Evolutionary conservation across 352 stramenopile genomes (phyloP).

Genomic region (Phytophthora colocasiae): DNA sequence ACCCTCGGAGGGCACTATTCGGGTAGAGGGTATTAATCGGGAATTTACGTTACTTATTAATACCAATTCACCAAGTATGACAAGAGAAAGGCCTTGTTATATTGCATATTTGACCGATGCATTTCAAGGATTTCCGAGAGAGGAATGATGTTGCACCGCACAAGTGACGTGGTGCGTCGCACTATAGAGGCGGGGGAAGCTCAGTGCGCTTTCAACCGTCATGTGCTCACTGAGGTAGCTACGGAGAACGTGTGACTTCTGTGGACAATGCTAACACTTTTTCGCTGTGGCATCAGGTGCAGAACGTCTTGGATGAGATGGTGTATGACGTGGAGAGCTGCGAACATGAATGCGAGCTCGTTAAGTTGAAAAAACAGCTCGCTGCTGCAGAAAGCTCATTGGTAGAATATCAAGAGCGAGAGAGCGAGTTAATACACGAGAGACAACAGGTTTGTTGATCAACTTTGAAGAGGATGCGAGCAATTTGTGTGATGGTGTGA

Average conservation of each 20-base stretch:
- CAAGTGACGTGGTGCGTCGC: constrained; percentile 39
- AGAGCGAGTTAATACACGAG: constrained; percentile 67
- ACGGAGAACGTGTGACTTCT: too few species aligned
- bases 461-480: not conserved
- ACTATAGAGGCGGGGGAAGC: constrained; percentile 56
- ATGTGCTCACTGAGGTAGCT: constrained; percentile 55
- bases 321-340: constrained; percentile 84
- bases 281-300: constrained; percentile 42
- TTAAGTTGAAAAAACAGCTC: constrained; percentile 48
- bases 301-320: constrained; percentile 79
- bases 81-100: too few species aligned
- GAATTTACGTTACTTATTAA: too few species aligned
- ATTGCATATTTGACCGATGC: constrained; percentile 1
- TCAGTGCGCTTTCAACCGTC: constrained; percentile 45
- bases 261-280: not conserved
- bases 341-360: constrained; percentile 63
- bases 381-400: constrained; percentile 38
- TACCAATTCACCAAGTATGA: too few species aligned
- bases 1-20: too few species aligned
- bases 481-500: constrained; percentile 1
- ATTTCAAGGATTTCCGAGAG: constrained; percentile 15
- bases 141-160: constrained; percentile 46
- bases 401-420: constrained; percentile 60
- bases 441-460: constrained; percentile 54
- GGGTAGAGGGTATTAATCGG: too few species aligned